phyloP scores from a whole-genome alignment of 1,139 yeast genomes.

The Pichia sp. region DNA sequence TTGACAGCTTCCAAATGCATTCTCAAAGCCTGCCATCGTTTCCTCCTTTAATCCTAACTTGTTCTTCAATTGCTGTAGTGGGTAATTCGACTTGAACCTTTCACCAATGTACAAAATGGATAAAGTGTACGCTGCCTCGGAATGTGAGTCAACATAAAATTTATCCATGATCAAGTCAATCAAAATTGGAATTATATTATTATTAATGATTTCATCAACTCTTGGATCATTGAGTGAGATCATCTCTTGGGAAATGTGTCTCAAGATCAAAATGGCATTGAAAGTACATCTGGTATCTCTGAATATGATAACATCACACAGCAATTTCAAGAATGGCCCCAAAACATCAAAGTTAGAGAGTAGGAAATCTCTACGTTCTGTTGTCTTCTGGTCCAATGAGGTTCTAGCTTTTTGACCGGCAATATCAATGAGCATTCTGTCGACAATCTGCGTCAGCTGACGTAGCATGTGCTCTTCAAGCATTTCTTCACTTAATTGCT shows the following conservation, averaged over 20 bases:
- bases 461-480: conserved; percentile 93
- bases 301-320: conserved; percentile 72
- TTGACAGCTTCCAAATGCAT: conserved; percentile 41
- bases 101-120: conserved; percentile 73
- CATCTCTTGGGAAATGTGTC: conserved; percentile 57
- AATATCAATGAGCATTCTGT: conserved; percentile 77
- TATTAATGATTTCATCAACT: conserved; percentile 72
- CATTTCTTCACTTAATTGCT: conserved; percentile 92
- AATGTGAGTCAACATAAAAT: conserved; percentile 78
- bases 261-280: conserved; percentile 74
- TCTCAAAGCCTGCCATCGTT: conserved; percentile 43
- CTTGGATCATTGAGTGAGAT: conserved; percentile 63
- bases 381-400: conserved; percentile 47
- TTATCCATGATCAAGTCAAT: conserved; percentile 59
- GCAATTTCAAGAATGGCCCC: conserved; percentile 70
- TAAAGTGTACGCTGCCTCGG: conserved; percentile 84
- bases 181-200: conserved; percentile 42
- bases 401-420: conserved; percentile 54
- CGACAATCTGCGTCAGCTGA: conserved; percentile 92
- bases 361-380: conserved; percentile 58
- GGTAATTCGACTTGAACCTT: conserved; percentile 49
- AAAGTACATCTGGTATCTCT: conserved; percentile 90
- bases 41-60: conserved; percentile 36
- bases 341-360: conserved; percentile 58
- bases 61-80: conserved; percentile 42